Evolutionary conservation across 2,329 filamentous ascomycete species (phyloP).

Genomic region (Fusarium sp.): DNA sequence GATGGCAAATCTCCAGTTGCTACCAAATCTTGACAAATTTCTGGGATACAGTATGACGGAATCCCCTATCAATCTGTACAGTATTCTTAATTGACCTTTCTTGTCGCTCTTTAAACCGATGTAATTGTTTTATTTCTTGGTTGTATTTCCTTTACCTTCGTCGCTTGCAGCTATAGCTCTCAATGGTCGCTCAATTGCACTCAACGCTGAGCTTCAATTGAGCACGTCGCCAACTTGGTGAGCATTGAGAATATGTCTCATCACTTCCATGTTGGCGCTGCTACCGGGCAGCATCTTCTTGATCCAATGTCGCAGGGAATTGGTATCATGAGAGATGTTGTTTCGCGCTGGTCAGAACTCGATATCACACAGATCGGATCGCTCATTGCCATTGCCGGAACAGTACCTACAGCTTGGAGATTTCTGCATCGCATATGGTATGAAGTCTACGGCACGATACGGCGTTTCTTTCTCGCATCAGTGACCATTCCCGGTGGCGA

Average conservation of each 20-base stretch:
- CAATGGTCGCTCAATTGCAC: conserved; percentile 15
- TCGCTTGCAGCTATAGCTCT: neutral
- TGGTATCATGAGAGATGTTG: conserved; percentile 49
- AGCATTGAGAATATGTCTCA: conserved; percentile 31
- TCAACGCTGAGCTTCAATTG: neutral
- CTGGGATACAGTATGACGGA: neutral
- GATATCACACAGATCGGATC: conserved; percentile 58
- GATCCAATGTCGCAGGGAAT: conserved; percentile 48
- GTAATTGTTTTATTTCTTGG: conserved; percentile 18
- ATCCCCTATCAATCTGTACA: neutral
- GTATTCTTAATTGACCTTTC: conserved; percentile 8
- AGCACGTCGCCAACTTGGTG: neutral
- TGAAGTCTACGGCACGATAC: conserved; percentile 52
- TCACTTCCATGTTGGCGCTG: conserved; percentile 34
- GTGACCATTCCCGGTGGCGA: conserved; percentile 56
- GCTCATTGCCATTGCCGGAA: conserved; percentile 55
- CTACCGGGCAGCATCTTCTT: conserved; percentile 28
- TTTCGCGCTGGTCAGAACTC: conserved; percentile 54
- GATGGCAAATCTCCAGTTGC: neutral
- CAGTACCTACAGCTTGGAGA: conserved; percentile 52
- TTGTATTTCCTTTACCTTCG: neutral
- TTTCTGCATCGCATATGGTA: conserved; percentile 49
- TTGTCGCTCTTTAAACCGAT: conserved; percentile 31
- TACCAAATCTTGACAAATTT: conserved; percentile 16
- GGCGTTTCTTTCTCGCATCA: conserved; percentile 55